Evolutionary conservation across 2,329 filamentous ascomycete species (phyloP).

Genomic region (Xylariaceae sp.): DNA sequence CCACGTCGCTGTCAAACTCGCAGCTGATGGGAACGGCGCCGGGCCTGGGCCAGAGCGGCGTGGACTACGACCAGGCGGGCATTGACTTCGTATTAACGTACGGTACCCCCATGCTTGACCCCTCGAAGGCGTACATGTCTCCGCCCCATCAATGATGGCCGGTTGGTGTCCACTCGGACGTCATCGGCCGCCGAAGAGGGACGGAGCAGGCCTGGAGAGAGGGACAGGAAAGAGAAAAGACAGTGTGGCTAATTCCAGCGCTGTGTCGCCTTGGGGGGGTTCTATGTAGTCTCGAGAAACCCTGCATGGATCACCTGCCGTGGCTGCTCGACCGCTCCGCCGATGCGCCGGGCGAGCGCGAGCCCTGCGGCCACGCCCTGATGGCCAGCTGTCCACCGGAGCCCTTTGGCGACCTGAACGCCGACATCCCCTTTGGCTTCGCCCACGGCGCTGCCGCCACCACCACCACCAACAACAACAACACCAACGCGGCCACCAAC

Average conservation of each 20-base stretch:
- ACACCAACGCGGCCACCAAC: slow-evolving; percentile 36
- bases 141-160: slow-evolving; percentile 48
- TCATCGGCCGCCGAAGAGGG: too few relatives aligned
- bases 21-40: slow-evolving; percentile 24
- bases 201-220: too few relatives aligned
- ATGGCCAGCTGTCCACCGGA: slow-evolving; percentile 88
- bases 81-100: slow-evolving; percentile 92
- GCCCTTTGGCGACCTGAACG: slow-evolving; percentile 41
- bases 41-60: slow-evolving; percentile 28
- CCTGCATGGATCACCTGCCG: slow-evolving; percentile 87
- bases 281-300: slow-evolving; percentile 79
- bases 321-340: slow-evolving; percentile 58
- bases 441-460: slow-evolving; percentile 37
- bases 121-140: slow-evolving; percentile 58
- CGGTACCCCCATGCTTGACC: slow-evolving; percentile 43
- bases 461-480: slow-evolving; percentile 24
- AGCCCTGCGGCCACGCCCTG: slow-evolving; percentile 79
- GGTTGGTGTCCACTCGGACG: too few relatives aligned
- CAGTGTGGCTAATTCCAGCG: slow-evolving; percentile 36
- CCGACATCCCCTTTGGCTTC: slow-evolving; percentile 46
- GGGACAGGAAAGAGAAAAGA: slow-evolving; percentile 9
- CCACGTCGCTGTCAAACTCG: slow-evolving; percentile 31
- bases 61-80: slow-evolving; percentile 75
- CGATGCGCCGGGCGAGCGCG: slow-evolving; percentile 55
- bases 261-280: slow-evolving; percentile 23